These are phyloP conservation scores for Tylopilus sp. DNA, from an alignment of 1,284 basidiomycete genomes.

Conservation along the genomic window DNA sequence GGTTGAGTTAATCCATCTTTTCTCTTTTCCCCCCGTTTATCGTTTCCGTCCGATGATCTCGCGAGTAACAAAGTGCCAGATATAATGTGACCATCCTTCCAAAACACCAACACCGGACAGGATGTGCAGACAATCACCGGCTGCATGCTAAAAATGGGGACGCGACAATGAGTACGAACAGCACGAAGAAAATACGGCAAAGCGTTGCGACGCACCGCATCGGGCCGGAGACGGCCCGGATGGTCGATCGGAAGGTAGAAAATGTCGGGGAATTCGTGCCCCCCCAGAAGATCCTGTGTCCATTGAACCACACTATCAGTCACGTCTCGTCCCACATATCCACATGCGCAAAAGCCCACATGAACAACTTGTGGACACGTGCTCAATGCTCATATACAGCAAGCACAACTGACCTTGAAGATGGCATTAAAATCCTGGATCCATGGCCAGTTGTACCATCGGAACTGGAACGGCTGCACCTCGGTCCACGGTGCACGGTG, in stretches of 20 bases:
- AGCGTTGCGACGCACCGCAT: conserved; percentile 45
- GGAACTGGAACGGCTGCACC: conserved; percentile 41
- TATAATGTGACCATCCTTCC: conserved; percentile 69
- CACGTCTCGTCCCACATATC: not conserved
- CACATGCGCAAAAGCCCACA: too few species aligned
- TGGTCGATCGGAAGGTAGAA: conserved; percentile 57
- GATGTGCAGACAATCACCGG: conserved; percentile 62
- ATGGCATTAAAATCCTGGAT: conserved; percentile 52
- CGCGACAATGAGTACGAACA: conserved; percentile 9
- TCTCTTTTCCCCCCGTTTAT: too few species aligned
- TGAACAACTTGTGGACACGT: too few species aligned
- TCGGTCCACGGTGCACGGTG: conserved; percentile 41
- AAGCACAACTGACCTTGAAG: conserved; percentile 53
- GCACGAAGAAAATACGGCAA: not conserved
- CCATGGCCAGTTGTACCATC: conserved; percentile 62
- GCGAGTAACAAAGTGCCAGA: conserved; percentile 57
- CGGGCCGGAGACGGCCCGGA: conserved; percentile 57
- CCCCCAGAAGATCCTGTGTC: conserved; percentile 41
- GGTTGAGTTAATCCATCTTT: too few species aligned
- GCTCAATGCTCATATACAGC: too few species aligned
- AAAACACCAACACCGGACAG: conserved; percentile 61
- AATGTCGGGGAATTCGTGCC: conserved; percentile 46
- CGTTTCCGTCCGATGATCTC: conserved; percentile 29
- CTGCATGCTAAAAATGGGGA: conserved; percentile 43
- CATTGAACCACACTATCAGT: conserved; percentile 6